Conservation (phyloP, 805 yeast species). For the Ogataea naganishii region DNA sequence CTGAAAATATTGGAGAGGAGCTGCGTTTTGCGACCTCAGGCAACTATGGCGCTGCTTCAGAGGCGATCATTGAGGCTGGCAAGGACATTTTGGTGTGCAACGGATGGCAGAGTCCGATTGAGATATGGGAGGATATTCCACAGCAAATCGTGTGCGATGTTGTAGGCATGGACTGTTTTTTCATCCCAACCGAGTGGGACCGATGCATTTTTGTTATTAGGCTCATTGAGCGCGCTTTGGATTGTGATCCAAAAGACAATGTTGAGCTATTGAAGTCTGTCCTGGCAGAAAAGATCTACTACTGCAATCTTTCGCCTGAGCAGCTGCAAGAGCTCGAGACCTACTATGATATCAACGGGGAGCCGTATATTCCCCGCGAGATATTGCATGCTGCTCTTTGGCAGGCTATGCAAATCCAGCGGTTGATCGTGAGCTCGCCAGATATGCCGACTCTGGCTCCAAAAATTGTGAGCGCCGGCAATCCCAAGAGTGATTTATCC, state of each 20-base stretch:
- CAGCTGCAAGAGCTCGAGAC: conserved; percentile 35
- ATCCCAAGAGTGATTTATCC: conserved; percentile 22
- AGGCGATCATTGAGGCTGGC: conserved; percentile 34
- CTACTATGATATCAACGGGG: conserved; percentile 26
- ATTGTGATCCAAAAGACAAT: conserved; percentile 8
- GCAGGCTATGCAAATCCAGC: conserved; percentile 35
- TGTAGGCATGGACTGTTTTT: conserved; percentile 41
- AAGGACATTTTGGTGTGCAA: conserved; percentile 37
- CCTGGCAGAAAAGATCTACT: conserved; percentile 33
- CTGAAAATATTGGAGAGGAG: conserved; percentile 27
- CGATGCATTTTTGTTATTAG: conserved; percentile 38
- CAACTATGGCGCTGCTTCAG: conserved; percentile 39
- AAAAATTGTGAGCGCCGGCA: conserved; percentile 14
- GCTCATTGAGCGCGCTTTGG: conserved; percentile 29
- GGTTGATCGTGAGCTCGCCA: conserved; percentile 25
- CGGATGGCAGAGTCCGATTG: conserved; percentile 40
- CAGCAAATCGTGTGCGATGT: conserved; percentile 31
- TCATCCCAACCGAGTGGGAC: conserved; percentile 48
- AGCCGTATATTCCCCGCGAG: conserved; percentile 27
- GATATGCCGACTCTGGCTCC: conserved; percentile 21
- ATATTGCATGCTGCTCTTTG: conserved; percentile 40
- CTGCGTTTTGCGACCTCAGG: conserved; percentile 33
- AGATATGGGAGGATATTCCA: conserved; percentile 41
- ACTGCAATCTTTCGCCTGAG: conserved; percentile 40
- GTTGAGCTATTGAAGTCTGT: conserved; percentile 20